A percentile compares a stretch with the other conserved stretches of the same genome.
These are phyloP conservation scores for Beauveria australis DNA, from an alignment of 2,329 filamentous ascomycete genomes.

Conservation along the genomic window DNA sequence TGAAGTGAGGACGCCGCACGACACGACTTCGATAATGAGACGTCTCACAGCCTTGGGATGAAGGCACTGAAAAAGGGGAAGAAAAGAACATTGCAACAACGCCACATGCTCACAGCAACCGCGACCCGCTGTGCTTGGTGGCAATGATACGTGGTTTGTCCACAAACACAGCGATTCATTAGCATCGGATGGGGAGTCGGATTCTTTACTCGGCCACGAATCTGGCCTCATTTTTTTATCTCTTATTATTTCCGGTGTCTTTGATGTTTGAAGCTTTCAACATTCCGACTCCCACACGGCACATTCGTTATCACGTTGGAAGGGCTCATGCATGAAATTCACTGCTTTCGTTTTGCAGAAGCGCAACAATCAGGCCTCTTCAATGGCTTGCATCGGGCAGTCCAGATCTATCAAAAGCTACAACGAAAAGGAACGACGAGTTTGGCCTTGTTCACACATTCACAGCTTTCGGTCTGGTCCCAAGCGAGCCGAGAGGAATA, in stretches of 20 bases:
- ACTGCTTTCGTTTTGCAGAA: not conserved
- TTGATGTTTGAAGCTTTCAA: constrained; percentile 6
- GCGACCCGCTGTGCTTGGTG: not conserved
- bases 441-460: not conserved
- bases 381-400: not conserved
- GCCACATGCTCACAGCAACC: not conserved
- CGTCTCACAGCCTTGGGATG: not conserved
- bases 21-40: constrained; percentile 6
- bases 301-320: not conserved
- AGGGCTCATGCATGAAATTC: not conserved
- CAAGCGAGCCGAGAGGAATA: not conserved
- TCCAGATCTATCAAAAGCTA: not conserved
- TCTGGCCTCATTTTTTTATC: constrained; percentile 16
- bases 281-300: constrained; percentile 8
- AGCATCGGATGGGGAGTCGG: constrained; percentile 32
- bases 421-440: not conserved
- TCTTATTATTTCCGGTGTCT: constrained; percentile 14
- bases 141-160: constrained; percentile 12
- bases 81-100: constrained; percentile 1
- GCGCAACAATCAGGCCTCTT: not conserved
- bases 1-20: not conserved
- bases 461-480: not conserved
- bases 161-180: constrained; percentile 21
- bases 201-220: constrained; percentile 25
- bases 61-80: not conserved